Conservation (phyloP, 2,329 filamentous ascomycete genomes). For the Stachybotrys elegans region DNA sequence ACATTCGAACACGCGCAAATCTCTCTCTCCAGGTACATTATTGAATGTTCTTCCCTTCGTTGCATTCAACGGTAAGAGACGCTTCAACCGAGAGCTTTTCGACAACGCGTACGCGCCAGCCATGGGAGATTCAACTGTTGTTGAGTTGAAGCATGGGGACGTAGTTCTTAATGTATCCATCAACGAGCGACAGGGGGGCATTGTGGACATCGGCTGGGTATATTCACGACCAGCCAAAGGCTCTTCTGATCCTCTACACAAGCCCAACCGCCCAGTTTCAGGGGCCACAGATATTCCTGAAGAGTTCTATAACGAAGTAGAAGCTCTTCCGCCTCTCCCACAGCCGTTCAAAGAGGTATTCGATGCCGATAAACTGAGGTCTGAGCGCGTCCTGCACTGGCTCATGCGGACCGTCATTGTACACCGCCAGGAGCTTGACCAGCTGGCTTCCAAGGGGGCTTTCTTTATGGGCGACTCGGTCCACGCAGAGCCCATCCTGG, state of each 20-base stretch:
- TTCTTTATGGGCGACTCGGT: slow-evolving; percentile 6
- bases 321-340: background rate
- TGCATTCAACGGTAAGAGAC: slow-evolving; percentile 8
- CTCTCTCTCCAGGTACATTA: slow-evolving; percentile 5
- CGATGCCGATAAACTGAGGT: slow-evolving; percentile 4
- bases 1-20: slow-evolving; percentile 8
- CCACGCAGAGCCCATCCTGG: slow-evolving; percentile 5
- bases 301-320: slow-evolving; percentile 6
- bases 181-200: slow-evolving; percentile 4
- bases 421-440: slow-evolving; percentile 1
- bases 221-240: slow-evolving; percentile 8
- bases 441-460: slow-evolving; percentile 1
- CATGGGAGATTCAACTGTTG: slow-evolving; percentile 3
- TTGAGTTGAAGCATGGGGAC: slow-evolving; percentile 4
- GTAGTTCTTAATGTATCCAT: slow-evolving; percentile 6
- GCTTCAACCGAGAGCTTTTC: slow-evolving; percentile 5
- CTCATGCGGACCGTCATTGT: slow-evolving; percentile 7
- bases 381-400: slow-evolving; percentile 6
- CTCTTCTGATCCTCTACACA: slow-evolving; percentile 7
- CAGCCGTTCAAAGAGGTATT: slow-evolving; percentile 7
- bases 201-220: slow-evolving; percentile 6
- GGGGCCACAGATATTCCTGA: slow-evolving; percentile 8
- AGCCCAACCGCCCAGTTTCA: slow-evolving; percentile 7
- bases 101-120: slow-evolving; percentile 6
- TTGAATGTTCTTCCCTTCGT: slow-evolving; percentile 7